phyloP scores from a whole-genome alignment of 306 rosid genomes.

The Cicer judaicum region DNA sequence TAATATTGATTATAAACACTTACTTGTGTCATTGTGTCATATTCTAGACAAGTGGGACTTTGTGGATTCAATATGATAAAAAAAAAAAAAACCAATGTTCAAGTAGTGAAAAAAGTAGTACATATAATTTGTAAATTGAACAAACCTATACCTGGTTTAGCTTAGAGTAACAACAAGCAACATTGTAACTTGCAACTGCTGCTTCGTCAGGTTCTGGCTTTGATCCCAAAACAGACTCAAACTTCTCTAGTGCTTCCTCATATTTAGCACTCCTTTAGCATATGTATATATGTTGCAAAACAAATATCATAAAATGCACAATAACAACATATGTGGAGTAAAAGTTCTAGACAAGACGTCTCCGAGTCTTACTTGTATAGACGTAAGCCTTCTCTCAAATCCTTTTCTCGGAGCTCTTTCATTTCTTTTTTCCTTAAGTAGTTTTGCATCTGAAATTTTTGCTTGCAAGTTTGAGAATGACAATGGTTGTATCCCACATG shows the following conservation, averaged over 20 bases:
- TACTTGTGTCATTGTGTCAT: neutral
- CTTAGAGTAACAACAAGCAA: slow-evolving; percentile 93
- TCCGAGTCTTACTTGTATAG: slow-evolving; percentile 71
- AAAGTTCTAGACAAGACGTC: slow-evolving; percentile 4
- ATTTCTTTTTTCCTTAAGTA: slow-evolving; percentile 73
- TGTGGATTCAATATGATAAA: neutral
- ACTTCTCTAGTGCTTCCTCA: slow-evolving; percentile 87
- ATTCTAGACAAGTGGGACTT: neutral
- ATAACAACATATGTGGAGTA: neutral
- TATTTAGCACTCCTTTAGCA: slow-evolving; percentile 74
- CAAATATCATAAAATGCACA: slow-evolving; percentile 6
- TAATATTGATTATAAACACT: slow-evolving; percentile 1
- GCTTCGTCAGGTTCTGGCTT: slow-evolving; percentile 76
- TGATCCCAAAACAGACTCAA: slow-evolving; percentile 89
- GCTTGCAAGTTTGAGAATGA: slow-evolving; percentile 45
- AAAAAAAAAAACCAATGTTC: slow-evolving; percentile 18
- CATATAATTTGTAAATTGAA: slow-evolving; percentile 11
- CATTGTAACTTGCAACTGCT: slow-evolving; percentile 91
- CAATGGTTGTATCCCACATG: neutral
- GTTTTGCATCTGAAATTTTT: slow-evolving; percentile 83
- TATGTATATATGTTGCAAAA: neutral
- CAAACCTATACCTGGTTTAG: slow-evolving; percentile 75
- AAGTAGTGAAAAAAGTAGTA: slow-evolving; percentile 11
- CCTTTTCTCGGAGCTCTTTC: slow-evolving; percentile 68
- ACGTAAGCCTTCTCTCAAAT: slow-evolving; percentile 80